Percentiles rank a stretch among this genome's conserved stretches.
phyloP scores from a whole-genome alignment of 768 basidiomycete species.

The Suillus subluteus region DNA sequence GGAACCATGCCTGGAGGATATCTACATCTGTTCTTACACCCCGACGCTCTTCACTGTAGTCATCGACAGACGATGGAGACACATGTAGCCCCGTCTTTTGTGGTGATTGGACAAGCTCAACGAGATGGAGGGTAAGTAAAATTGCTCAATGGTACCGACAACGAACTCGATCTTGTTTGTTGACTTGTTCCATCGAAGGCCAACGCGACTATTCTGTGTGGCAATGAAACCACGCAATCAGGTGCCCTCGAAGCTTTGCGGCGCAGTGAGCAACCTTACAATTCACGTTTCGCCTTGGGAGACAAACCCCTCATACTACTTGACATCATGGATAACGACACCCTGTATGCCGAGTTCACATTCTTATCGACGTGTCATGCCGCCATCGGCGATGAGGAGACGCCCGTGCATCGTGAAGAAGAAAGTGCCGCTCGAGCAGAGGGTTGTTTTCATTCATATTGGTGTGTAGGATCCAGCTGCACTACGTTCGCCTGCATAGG shows the following conservation, averaged over 20 bases:
- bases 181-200: neutral
- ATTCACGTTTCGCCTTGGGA: constrained; percentile 19
- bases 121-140: neutral
- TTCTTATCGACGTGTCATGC: constrained; percentile 36
- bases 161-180: neutral
- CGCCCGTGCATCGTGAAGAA: constrained; percentile 15
- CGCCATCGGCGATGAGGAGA: constrained; percentile 21
- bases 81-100: neutral
- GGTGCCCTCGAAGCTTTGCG: constrained; percentile 12
- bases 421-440: constrained; percentile 25
- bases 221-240: neutral
- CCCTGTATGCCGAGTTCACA: constrained; percentile 34
- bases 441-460: constrained; percentile 30
- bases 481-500: neutral
- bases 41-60: neutral
- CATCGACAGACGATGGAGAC: neutral
- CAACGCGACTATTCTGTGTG: neutral
- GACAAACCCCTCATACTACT: constrained; percentile 21
- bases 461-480: constrained; percentile 20
- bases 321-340: constrained; percentile 19
- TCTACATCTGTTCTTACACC: neutral
- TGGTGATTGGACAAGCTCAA: neutral
- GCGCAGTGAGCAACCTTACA: neutral
- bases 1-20: neutral
- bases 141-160: neutral